Percentiles rank a stretch among this genome's conserved stretches.
These are phyloP conservation scores for Pleurotus sapidus DNA, from an alignment of 768 basidiomycete genomes.

Conservation along the genomic window DNA sequence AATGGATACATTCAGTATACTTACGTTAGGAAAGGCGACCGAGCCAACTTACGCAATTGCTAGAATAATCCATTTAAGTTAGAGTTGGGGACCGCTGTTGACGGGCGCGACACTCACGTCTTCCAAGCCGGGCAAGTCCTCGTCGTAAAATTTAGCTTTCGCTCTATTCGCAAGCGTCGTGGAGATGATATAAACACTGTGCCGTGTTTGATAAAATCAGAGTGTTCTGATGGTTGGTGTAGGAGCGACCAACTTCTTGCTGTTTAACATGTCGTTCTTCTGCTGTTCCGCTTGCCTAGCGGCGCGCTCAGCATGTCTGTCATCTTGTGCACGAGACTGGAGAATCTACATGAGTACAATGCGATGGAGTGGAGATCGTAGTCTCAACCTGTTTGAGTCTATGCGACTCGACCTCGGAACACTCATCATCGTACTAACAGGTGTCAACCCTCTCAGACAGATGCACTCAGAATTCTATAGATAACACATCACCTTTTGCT, in stretches of 20 bases:
- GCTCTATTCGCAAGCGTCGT: slow-evolving; percentile 65
- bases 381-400: slow-evolving; percentile 74
- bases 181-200: slow-evolving; percentile 68
- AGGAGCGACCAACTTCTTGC: slow-evolving; percentile 64
- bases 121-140: slow-evolving; percentile 66
- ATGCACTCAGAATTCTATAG: too few species aligned
- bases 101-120: slow-evolving; percentile 48
- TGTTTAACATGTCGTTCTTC: slow-evolving; percentile 71
- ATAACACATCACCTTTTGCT: slow-evolving; percentile 50
- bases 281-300: slow-evolving; percentile 78
- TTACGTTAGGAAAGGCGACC: slow-evolving; percentile 3
- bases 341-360: slow-evolving; percentile 3
- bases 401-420: slow-evolving; percentile 64
- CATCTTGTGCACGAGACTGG: slow-evolving; percentile 67
- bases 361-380: slow-evolving; percentile 7
- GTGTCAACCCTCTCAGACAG: slow-evolving; percentile 3
- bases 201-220: not conserved
- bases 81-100: too few species aligned
- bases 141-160: slow-evolving; percentile 70
- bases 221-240: not conserved
- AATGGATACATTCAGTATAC: not conserved
- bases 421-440: slow-evolving; percentile 75
- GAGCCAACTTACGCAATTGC: slow-evolving; percentile 62
- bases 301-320: slow-evolving; percentile 71
- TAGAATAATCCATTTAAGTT: slow-evolving; percentile 21